phyloP scores from a whole-genome alignment of 352 stramenopile species.

The Phytopythium cucurbitacearum region DNA sequence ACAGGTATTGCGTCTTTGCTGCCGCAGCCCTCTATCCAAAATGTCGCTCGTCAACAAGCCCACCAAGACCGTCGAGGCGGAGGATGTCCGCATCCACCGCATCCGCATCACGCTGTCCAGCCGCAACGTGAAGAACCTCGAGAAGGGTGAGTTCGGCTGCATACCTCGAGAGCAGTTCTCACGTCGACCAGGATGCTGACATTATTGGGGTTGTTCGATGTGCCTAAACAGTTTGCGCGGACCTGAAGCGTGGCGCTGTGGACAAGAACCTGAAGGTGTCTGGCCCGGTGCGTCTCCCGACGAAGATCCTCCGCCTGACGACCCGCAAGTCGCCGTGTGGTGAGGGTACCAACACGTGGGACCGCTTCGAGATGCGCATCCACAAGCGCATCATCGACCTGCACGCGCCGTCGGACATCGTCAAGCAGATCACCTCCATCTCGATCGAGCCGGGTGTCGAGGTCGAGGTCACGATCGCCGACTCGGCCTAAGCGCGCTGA shows the following conservation, averaged over 20 bases:
- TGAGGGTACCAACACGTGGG: constrained; percentile 99
- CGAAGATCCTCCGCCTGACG: constrained; percentile 98
- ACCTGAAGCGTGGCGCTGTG: constrained; percentile 97
- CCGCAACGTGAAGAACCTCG: constrained; percentile 98
- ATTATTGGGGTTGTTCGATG: not conserved
- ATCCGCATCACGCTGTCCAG: constrained; percentile 99
- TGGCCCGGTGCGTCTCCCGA: constrained; percentile 98
- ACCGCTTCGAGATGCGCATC: constrained; percentile 99
- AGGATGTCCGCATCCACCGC: constrained; percentile 90
- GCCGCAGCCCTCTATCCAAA: constrained; percentile 80
- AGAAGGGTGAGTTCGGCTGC: constrained; percentile 83
- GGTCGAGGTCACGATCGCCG: constrained; percentile 97
- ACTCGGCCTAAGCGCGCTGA: constrained; percentile 70
- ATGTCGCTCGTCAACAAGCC: constrained; percentile 88
- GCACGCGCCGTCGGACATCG: constrained; percentile 96
- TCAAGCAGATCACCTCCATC: constrained; percentile 99
- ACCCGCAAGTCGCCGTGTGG: constrained; percentile 98
- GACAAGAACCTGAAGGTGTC: constrained; percentile 98
- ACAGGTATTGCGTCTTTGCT: constrained; percentile 1
- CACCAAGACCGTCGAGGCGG: constrained; percentile 78
- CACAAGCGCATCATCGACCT: constrained; percentile 99
- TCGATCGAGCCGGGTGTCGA: constrained; percentile 98
- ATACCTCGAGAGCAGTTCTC: not conserved
- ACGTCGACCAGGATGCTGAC: constrained; percentile 3
- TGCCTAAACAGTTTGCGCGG: constrained; percentile 85